Base-by-base conservation (phyloP, 2,329 filamentous ascomycete genomes). In the Fusarium liriodendri region DNA sequence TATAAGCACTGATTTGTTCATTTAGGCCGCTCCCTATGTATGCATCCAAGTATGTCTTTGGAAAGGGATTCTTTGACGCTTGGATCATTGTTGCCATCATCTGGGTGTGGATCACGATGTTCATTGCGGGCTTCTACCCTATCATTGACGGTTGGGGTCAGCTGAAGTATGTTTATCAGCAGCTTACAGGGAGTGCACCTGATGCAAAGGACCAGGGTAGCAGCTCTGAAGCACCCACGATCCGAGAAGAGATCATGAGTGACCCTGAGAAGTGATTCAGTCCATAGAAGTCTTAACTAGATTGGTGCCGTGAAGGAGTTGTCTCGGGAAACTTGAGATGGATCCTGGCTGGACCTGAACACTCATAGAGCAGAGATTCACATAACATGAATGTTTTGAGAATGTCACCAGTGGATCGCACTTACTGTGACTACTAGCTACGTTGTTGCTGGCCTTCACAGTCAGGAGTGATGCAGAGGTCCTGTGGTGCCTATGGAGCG, bases 1-100 rank as follows among this genome's bases (percentile, higher is more conserved):
- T 4, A 5, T 5, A 2, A n/a, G 18, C 1, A 29, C 55, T 58
- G 4, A 58, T n/a, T 3, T 6, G 3, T 40, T 40, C 20, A 9
- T 3, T 4, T 16, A 58, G 55, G 80, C 87, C 87, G 1, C 79
- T 89, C 52, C 87, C 87, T 0, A 89, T 89, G 86, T 89, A 89
- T 71, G 87, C 83, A 0, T 83, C 86, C 0, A 82, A 84, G 10
- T 88, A 88, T 64, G 79, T 88, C 0, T 89, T 88, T 70, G 80
- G 80, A 2, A 84, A 85, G 64, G 78, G 77, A 37, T 89, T 89
- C 69, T 89, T 85, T 58, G 78, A 80, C 1, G 87, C 86, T 0
- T 89, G 87, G 87, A 77, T 89, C 2, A 81, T 87, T 0, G 78
- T 89, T 0, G 83, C 83, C 0, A 86, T 89, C 18, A 85, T 89